Base-by-base conservation (phyloP, 1,139 yeast genomes). In the Scheffersomyces titani region DNA sequence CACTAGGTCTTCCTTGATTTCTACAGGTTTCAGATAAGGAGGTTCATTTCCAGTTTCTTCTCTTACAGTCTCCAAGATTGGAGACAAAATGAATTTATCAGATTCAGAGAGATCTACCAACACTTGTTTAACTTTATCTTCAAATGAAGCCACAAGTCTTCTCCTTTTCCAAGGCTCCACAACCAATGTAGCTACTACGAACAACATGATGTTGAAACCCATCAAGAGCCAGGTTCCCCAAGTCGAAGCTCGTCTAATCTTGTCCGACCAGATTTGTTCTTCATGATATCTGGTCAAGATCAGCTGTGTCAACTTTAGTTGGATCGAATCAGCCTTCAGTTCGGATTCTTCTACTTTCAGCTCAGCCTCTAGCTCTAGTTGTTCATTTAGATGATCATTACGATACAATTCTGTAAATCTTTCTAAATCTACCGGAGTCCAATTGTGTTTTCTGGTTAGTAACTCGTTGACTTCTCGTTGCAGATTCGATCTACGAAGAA, bases 231-330 rank as follows among this genome's bases (percentile, higher is more conserved):
- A 87, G 0, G 99, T 94, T 1, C 98, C 99, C 97, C 97, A 96
- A 0, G 99, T 93, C 9, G 97, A 91, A 2, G 97, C 92, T 59
- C 96, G 82, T 61, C 99, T 78, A 59, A 94, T 94, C 71, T 93
- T 93, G 72, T 96, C 99, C 4, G 97, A 91, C 99, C 99, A 96
- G 4, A 94, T 87, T 72, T 96, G 99, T 67, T 96, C 99, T 68
- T 96, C 99, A 61, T 94, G 97, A 66, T 96, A 96, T 62, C 98
- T 76, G 1, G 94, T 87, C 64, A 93, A 78, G 45, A 96, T 94
- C 64, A 91, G 88, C 59, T 87, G 87, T 6, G 93, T 88, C 51
- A 93, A 74, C 59, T 82, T 84, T 51, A 85, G 80, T 63, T 90
- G 96, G 6, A 89, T 73, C 3, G 87, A 86, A 59, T 93, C 98